phyloP scores from a whole-genome alignment of 1,284 basidiomycete species.

The Ganoderma meredithae region DNA sequence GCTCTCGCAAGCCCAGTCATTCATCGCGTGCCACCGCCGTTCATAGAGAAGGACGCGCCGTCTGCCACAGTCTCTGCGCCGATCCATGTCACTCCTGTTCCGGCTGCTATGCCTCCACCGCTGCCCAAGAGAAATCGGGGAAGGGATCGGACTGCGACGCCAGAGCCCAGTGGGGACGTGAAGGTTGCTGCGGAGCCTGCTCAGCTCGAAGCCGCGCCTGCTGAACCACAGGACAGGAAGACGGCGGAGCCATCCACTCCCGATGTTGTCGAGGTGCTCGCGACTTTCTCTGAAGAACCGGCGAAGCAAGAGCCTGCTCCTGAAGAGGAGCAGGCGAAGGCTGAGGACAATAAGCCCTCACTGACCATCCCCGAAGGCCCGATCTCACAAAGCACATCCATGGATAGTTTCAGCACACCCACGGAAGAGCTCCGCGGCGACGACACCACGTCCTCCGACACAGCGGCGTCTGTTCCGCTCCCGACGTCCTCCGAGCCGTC shows the following conservation, averaged over 20 bases:
- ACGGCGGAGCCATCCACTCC: neutral
- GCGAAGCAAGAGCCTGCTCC: conserved; percentile 7
- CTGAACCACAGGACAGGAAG: neutral
- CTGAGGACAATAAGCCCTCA: conserved; percentile 4
- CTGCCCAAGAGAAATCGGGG: conserved; percentile 36
- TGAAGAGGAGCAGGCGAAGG: neutral
- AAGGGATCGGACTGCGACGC: conserved; percentile 17
- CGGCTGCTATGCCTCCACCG: conserved; percentile 29
- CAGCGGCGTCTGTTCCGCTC: conserved; percentile 45
- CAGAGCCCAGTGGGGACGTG: conserved; percentile 6
- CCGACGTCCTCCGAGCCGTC: conserved; percentile 48
- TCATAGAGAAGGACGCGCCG: conserved; percentile 25
- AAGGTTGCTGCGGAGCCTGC: conserved; percentile 3
- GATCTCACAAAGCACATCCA: conserved; percentile 32
- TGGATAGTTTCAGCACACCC: conserved; percentile 44
- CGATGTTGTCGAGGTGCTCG: neutral
- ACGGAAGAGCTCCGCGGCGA: conserved; percentile 39
- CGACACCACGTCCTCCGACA: conserved; percentile 28
- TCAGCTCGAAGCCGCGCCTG: neutral
- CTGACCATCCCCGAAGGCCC: conserved; percentile 18
- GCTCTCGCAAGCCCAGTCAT: neutral
- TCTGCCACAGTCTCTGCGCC: conserved; percentile 10
- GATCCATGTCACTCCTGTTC: conserved; percentile 31
- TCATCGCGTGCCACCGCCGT: conserved; percentile 33
- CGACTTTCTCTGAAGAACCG: neutral